Evolutionary conservation across 352 stramenopile genomes (phyloP), one percentile per base, ranked within the genome.

Genomic region (Thraustochytrium striatum): DNA sequence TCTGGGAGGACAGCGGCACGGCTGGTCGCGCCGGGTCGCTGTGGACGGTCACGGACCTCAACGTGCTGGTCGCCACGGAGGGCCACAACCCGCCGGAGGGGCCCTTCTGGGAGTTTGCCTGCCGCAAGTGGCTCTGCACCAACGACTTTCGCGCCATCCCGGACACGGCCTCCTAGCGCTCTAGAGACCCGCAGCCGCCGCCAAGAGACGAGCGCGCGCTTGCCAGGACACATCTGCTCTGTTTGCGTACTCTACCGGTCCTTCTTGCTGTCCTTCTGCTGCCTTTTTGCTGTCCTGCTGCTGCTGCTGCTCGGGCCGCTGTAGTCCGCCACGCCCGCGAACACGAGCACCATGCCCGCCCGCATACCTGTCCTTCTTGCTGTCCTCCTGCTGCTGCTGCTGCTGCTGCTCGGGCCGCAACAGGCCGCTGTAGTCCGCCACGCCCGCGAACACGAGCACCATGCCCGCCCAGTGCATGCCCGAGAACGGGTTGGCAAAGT

Each of bases 31-130:
- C 83, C 7, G 85, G 84, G 0, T 83, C 75, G 3, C 73, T 88
- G 36, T 88, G 85, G 85, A 62, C 79, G 33, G 84, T 88, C 32
- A 87, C 85, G 39, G 82, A 72, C 25, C 50, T 87, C 32, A 73
- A 84, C 69, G 57, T 87, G n/a, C 61, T 87, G 32, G 69, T 69
- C 33, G 83, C 78, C 16, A 75, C 62, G 38, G 55, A 82, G 25
- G 85, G 85, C 28, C 83, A 88, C 65, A 83, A 85, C 33, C 36
- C 72, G 13, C 82, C 82, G 32, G 72, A 82, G 30, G 75, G 80
- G 13, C 39, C 47, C 35, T 84, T 85, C 53, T 85, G 81, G 11
- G 82, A 85, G 25, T 58, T 85, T 33, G 47, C 43, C 59, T 81
- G 43, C 44, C 19, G 11, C 28, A 35, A 43, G n/a, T 75, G 65